Base-by-base conservation (phyloP, 2,329 filamentous ascomycete species). In the Ceratocystis variospora region DNA sequence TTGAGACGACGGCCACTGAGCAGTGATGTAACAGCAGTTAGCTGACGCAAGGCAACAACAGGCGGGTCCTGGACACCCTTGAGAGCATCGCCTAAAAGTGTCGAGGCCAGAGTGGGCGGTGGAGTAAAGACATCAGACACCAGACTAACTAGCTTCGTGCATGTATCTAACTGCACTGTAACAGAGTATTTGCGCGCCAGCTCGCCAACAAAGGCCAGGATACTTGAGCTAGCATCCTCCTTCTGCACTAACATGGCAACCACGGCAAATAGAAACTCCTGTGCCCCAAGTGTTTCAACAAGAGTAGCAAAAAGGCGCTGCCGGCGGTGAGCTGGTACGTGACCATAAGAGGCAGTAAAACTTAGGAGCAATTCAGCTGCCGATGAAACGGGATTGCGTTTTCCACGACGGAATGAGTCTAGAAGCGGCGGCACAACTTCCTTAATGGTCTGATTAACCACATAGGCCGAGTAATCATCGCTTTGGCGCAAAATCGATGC, bases 381-480 rank as follows among this genome's bases (percentile, higher is more conserved):
- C 57, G 91, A 90, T 44, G 86, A 87, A 25, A 96, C 83, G 45
- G 90, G 81, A 70, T 85, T 85, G 71, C 90, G 87, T 71, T 89
- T 87, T 71, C 90, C 89, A 72, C 88, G 88, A 65, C 89, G 86
- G 68, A 99, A 81, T 0, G 91, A 96, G 41, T 87, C 85, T 48
- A 96, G 90, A 57, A 99, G 79, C 15, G 93, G 91, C 28, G 95
- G 95, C 37, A 99, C 89, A 25, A 99, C 92, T 71, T 93, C 88
- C 69, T 91, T 89, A 71, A 99, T 92, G 1, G 94, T 97, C 78
- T 90, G 91, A 71, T 95, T 90, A 67, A 96, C 93, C 41, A 99
- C 93, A 74, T 96, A 90, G 12, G 92, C 91, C 25, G 94, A 97
- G 77, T 96, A 97, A 71, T 97, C 93, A 72, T 99, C 95, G 71